phyloP scores from a whole-genome alignment of 1,284 basidiomycete species.

The Apiotrichum porosum region DNA sequence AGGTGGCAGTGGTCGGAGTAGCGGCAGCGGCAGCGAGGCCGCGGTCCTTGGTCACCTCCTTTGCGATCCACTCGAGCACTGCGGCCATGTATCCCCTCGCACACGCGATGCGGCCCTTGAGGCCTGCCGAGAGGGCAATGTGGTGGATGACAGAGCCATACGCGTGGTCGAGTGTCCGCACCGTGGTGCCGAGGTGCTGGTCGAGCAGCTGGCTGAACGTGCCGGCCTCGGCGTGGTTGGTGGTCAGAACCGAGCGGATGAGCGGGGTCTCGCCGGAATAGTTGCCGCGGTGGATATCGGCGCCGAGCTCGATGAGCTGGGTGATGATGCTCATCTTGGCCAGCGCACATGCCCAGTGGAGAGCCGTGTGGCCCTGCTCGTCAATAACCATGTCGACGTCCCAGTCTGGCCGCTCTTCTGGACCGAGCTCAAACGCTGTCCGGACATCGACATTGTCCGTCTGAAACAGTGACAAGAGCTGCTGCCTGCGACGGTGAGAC shows the following conservation, averaged over 20 bases:
- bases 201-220: slow-evolving; percentile 69
- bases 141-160: slow-evolving; percentile 91
- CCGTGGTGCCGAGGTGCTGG: slow-evolving; percentile 54
- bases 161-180: slow-evolving; percentile 87
- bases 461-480: slow-evolving; percentile 37
- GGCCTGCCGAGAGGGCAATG: slow-evolving; percentile 81
- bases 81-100: slow-evolving; percentile 91
- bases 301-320: slow-evolving; percentile 65
- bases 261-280: slow-evolving; percentile 91
- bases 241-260: slow-evolving; percentile 85
- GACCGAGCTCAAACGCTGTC: slow-evolving; percentile 20
- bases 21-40: background rate
- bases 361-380: slow-evolving; percentile 87
- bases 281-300: slow-evolving; percentile 85
- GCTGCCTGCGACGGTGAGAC: slow-evolving; percentile 51
- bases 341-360: slow-evolving; percentile 89
- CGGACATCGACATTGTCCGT: slow-evolving; percentile 27
- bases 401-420: slow-evolving; percentile 35
- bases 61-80: slow-evolving; percentile 75
- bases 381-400: slow-evolving; percentile 82
- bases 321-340: slow-evolving; percentile 65
- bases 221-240: slow-evolving; percentile 72
- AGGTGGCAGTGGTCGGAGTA: slow-evolving; percentile 15
- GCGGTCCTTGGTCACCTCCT: slow-evolving; percentile 20
- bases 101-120: slow-evolving; percentile 75